Base-by-base conservation (phyloP, 78 protist genomes). In the Ministeria vibrans region DNA sequence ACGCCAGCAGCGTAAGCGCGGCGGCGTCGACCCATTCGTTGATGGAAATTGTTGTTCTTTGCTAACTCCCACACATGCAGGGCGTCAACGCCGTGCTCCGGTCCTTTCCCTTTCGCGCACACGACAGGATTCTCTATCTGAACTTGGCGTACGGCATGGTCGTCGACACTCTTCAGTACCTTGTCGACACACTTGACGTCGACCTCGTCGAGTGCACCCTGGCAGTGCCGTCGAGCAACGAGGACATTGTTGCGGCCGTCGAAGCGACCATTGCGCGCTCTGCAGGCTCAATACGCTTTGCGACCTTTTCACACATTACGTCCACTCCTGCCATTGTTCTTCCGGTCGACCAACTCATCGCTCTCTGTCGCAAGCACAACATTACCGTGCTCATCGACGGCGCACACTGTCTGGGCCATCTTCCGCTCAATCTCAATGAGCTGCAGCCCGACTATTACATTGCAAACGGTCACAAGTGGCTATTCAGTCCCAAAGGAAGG, bases 1-100 rank as follows among this genome's bases (percentile, higher is more conserved):
- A 46, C 53, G 53, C 13, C 28, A 46, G 53, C 53, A 46, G 53
- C 53, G 53, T 6, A 15, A 13, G 28, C 28, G 28, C 28, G 53
- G 28, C 53, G 53, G 6, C 53, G 53, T 46, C 28, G 53, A 6
- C 28, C 53, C 53, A 13, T 46, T 6, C 53, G 53, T 13, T 13
- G 53, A n/a, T n/a, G n/a, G n/a, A n/a, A n/a, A n/a, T n/a, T n/a
- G n/a, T 46, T 6, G 28, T 13, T 6, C 53, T 13, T 13, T 13
- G 13, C 53, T 46, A 13, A 46, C 53, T 15, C 28, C 53, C 28
- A 15, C 53, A 46, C 53, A 13, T 46, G 28, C 53, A 13, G 28
- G 78, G 32, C 53, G 61, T 75, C 44, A 75, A 75, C 78, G 44
- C 78, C 41, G 53, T 75, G 27, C 38, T 75, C 68, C 38, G 78